phyloP scores from a whole-genome alignment of 2,329 filamentous ascomycete genomes.

The Chrysoporthe puriensis region DNA sequence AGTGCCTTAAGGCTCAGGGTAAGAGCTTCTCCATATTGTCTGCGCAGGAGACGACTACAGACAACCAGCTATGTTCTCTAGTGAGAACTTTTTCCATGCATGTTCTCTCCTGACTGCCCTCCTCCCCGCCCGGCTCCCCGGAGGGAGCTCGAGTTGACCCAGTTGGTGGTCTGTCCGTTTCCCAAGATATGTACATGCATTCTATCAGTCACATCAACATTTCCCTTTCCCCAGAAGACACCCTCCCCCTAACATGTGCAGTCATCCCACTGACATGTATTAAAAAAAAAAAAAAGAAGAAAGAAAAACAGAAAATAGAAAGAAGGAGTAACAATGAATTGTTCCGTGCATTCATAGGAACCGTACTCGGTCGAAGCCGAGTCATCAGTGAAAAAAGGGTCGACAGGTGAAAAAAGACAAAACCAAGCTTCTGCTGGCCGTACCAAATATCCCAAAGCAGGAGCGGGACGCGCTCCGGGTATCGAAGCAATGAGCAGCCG shows the following conservation, averaged over 20 bases:
- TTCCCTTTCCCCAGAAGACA: background rate
- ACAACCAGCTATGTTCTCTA: conserved; percentile 24
- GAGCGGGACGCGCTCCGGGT: conserved; percentile 1
- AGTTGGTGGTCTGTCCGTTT: background rate
- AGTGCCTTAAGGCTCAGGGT: conserved; percentile 7
- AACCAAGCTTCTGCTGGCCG: background rate
- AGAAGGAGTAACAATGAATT: background rate
- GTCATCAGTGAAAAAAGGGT: background rate
- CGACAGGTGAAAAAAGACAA: background rate
- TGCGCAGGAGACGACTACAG: conserved; percentile 26
- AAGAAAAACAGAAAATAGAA: background rate
- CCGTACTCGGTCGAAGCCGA: background rate
- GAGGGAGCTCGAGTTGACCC: background rate
- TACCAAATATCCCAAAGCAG: conserved; percentile 2
- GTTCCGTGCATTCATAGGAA: conserved; percentile 10
- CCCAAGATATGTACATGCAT: conserved; percentile 19
- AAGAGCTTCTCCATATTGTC: conserved; percentile 27
- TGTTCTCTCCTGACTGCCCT: background rate
- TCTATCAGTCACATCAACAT: conserved; percentile 20
- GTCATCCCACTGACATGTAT: conserved; percentile 21
- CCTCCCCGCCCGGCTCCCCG: background rate
- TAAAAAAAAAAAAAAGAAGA: conserved; percentile 22
- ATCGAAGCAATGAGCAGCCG: conserved; percentile 13
- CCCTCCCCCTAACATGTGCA: conserved; percentile 23
- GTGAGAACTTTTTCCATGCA: background rate